Percentiles rank a stretch among this genome's conserved stretches.
Conservation (phyloP, 768 basidiomycete species). For the Termitomyces sp. region DNA sequence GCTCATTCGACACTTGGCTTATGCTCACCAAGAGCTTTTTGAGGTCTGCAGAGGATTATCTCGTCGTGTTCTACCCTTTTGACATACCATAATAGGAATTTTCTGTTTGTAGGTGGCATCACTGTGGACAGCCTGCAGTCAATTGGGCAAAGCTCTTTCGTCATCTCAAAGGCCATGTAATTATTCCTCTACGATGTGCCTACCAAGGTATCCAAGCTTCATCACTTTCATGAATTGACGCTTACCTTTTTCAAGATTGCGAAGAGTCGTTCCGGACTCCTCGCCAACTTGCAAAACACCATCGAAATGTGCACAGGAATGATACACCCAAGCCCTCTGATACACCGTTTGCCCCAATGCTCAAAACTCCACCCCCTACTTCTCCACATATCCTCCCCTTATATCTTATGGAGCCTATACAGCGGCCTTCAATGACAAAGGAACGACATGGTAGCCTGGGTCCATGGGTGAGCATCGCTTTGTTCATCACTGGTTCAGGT, state of each 20-base stretch:
- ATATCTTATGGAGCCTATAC: conserved; percentile 42
- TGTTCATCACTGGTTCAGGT: conserved; percentile 1
- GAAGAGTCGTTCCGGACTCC: conserved; percentile 40
- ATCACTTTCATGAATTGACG: neutral
- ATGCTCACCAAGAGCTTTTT: conserved; percentile 10
- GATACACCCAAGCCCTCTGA: conserved; percentile 27
- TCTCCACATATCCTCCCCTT: conserved; percentile 39
- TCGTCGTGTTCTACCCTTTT: neutral
- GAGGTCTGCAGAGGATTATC: neutral
- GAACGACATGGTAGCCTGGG: conserved; percentile 46
- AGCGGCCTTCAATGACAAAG: conserved; percentile 38
- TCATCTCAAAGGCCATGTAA: conserved; percentile 53
- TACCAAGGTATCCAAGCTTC: conserved; percentile 38
- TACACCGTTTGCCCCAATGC: conserved; percentile 23
- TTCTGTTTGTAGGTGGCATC: conserved; percentile 50
- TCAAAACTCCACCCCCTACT: conserved; percentile 26
- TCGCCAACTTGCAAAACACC: conserved; percentile 45
- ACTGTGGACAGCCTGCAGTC: conserved; percentile 42
- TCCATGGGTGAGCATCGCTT: conserved; percentile 38
- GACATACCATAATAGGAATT: conserved; percentile 10
- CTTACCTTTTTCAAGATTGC: conserved; percentile 37
- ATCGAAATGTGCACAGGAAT: conserved; percentile 31
- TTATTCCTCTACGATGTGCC: conserved; percentile 36
- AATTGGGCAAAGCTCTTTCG: conserved; percentile 27
- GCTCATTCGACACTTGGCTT: conserved; percentile 42